A percentile compares a stretch with the other conserved stretches of the same genome.
Evolutionary conservation across 768 basidiomycete species (phyloP).

Genomic region (Russula brevipes): DNA sequence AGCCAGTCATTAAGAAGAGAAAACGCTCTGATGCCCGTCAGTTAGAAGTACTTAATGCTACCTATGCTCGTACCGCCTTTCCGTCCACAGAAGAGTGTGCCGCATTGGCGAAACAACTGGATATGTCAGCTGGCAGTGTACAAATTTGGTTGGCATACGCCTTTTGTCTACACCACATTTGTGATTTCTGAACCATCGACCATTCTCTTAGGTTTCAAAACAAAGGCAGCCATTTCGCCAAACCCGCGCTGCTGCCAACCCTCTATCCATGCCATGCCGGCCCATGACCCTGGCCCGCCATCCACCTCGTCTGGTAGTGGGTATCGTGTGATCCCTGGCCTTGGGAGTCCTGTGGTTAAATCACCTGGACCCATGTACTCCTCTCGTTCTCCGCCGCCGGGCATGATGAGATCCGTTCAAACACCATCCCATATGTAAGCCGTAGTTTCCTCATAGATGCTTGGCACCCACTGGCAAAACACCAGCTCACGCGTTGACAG

Average conservation of each 20-base stretch:
- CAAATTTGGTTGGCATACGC: conserved; percentile 66
- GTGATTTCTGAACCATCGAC: background rate
- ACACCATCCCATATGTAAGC: conserved; percentile 11
- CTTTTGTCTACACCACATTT: background rate
- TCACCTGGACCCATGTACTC: conserved; percentile 3
- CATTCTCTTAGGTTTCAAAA: conserved; percentile 23
- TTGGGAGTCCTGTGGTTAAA: conserved; percentile 18
- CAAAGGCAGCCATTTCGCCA: conserved; percentile 23
- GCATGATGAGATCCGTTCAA: conserved; percentile 8
- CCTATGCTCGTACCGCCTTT: conserved; percentile 76
- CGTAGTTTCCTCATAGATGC: no score
- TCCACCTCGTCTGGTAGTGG: background rate
- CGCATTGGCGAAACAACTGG: conserved; percentile 66
- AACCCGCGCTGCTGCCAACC: conserved; percentile 2
- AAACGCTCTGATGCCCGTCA: conserved; percentile 80
- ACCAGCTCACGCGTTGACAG: no score
- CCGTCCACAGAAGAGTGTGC: conserved; percentile 82
- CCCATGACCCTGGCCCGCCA: background rate
- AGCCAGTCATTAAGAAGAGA: conserved; percentile 80
- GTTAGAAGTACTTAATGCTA: conserved; percentile 74
- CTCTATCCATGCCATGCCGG: background rate
- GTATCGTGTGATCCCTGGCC: background rate
- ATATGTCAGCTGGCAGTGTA: conserved; percentile 80
- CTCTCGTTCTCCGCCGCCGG: conserved; percentile 21
- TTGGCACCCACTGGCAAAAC: no score